Conservation (phyloP, 1,284 basidiomycete genomes). For the Tranzscheliella williamsii region DNA sequence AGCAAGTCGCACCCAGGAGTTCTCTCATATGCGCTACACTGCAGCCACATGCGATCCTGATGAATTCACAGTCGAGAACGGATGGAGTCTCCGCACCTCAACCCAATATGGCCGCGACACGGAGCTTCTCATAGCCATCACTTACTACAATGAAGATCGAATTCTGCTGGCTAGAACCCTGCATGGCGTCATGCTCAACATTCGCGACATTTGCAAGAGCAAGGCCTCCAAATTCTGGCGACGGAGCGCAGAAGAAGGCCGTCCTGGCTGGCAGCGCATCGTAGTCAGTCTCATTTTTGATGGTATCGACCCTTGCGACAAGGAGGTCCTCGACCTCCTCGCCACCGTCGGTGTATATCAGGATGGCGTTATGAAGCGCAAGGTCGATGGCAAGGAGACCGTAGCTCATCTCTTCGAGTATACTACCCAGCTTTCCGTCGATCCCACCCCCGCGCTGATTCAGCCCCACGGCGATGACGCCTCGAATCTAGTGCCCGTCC, state of each 20-base stretch:
- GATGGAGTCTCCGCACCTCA: slow-evolving; percentile 78
- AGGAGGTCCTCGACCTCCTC: slow-evolving; percentile 64
- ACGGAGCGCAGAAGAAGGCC: slow-evolving; percentile 74
- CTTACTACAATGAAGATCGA: slow-evolving; percentile 88
- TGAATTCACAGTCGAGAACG: slow-evolving; percentile 74
- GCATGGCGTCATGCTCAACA: slow-evolving; percentile 95
- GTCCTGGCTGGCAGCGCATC: slow-evolving; percentile 80
- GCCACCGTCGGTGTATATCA: slow-evolving; percentile 64
- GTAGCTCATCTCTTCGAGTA: slow-evolving; percentile 79
- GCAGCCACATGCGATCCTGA: slow-evolving; percentile 91
- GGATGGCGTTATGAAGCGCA: slow-evolving; percentile 89
- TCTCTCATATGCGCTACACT: slow-evolving; percentile 80
- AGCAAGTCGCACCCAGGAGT: slow-evolving; percentile 67
- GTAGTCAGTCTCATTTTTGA: slow-evolving; percentile 84
- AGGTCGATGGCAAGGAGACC: slow-evolving; percentile 84
- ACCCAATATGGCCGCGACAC: slow-evolving; percentile 83
- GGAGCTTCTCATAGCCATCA: slow-evolving; percentile 75
- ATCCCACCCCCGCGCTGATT: slow-evolving; percentile 83
- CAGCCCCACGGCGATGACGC: slow-evolving; percentile 82
- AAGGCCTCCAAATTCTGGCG: slow-evolving; percentile 84
- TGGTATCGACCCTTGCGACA: slow-evolving; percentile 94
- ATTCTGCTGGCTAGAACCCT: slow-evolving; percentile 73
- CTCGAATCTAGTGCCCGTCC: slow-evolving; percentile 83
- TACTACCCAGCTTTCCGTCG: slow-evolving; percentile 69
- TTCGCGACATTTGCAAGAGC: slow-evolving; percentile 96